Percentiles rank a stretch among this genome's conserved stretches.
phyloP scores from a whole-genome alignment of 305 asterid genomes.

The Fraxinus angustifolia region DNA sequence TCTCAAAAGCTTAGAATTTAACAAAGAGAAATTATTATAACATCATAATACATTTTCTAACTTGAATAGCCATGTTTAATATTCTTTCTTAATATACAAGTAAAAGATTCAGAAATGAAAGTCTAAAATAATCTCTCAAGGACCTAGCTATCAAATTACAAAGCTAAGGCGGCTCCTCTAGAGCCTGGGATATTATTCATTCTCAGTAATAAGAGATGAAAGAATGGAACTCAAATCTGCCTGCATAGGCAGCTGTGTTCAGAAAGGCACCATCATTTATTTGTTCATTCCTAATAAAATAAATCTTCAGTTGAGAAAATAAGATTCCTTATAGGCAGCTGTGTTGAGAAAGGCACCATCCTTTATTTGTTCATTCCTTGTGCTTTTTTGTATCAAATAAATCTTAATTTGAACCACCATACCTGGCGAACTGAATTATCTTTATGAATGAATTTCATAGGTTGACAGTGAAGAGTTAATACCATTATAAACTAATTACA shows the following conservation, averaged over 20 bases:
- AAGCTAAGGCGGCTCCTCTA: background rate
- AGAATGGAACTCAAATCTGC: background rate
- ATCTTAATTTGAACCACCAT: background rate
- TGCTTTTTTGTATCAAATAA: background rate
- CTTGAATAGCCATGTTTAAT: background rate
- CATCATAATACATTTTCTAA: background rate
- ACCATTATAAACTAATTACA: background rate
- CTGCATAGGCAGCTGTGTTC: background rate
- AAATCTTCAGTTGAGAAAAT: background rate
- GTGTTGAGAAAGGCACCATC: background rate
- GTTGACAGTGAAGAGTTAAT: background rate
- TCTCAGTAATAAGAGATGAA: background rate
- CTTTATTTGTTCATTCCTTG: background rate
- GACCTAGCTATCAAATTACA: background rate
- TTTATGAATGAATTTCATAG: background rate
- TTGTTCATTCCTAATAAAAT: background rate
- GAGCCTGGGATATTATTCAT: background rate
- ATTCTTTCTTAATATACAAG: background rate
- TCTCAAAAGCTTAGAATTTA: background rate
- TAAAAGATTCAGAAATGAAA: background rate
- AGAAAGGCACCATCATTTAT: background rate
- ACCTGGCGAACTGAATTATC: background rate
- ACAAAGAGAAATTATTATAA: background rate
- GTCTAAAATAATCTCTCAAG: background rate
- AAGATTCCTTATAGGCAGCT: background rate